Evolutionary conservation across 2,329 filamentous ascomycete genomes (phyloP), one percentile per base, ranked within the genome.

Genomic region (Fusarium mangiferae): DNA sequence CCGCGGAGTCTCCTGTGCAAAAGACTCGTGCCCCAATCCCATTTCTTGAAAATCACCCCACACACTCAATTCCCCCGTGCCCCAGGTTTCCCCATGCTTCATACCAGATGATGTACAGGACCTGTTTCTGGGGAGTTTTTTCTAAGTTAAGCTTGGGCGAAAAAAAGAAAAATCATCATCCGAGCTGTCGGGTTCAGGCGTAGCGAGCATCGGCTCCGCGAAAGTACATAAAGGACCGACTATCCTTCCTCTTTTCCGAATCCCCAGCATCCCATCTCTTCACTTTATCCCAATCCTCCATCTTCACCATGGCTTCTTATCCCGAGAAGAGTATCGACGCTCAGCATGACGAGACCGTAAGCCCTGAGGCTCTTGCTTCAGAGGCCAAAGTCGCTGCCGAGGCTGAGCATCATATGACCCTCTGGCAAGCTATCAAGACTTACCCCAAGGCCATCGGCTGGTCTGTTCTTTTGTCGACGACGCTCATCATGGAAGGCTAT

Each of bases 401-500:
- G 9, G 77, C 80, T 7, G 85, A 86, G 73, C 84, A 83, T 52
- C 57, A 80, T 18, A 85, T 86, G 84, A 81, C 79, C 8, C 79
- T 86, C 11, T 72, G 80, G 68, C 72, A 83, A 46, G 84, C 84
- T 14, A 65, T 85, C 68, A 82, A 80, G 69, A 81, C 82, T 0
- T 87, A 86, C 48, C 85, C 84, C 41, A 85, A 87, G 46, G 85
- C 85, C 24, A 85, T 87, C 41, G 83, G 80, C 30, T 87, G 85
- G 85, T 87, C 85, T 1, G 77, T 85, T 39, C 78, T 87, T 0
- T 70, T 87, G 17, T 86, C 84, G 0, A 81, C 81, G 7, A 85
- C 85, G 3, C 81, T 87, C 48, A 85, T 87, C 79, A 87, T 87
- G 85, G 85, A 87, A 66, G 85, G 85, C 3, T 87, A 89, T 75